phyloP scores from a whole-genome alignment of 371 early-diverging fungal genomes.

The Mortierella sp. region DNA sequence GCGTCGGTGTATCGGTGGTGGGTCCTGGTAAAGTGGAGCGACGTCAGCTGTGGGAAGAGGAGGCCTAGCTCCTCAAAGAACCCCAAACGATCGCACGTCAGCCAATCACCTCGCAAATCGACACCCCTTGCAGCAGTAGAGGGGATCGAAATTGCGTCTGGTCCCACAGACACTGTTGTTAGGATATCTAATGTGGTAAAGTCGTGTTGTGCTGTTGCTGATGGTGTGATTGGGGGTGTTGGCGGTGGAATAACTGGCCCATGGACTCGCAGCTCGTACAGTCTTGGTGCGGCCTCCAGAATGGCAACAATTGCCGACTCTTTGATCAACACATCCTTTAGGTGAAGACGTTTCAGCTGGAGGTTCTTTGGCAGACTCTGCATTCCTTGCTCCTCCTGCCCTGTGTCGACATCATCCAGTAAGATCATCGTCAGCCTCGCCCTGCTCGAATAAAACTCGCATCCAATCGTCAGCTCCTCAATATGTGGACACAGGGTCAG shows the following conservation, averaged over 20 bases:
- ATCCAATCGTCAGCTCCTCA: slow-evolving; percentile 19
- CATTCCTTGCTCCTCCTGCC: not conserved
- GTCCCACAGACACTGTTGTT: not conserved
- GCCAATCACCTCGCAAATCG: slow-evolving; percentile 1
- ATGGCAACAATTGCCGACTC: slow-evolving; percentile 19
- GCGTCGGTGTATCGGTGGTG: slow-evolving; percentile 17
- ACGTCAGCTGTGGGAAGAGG: slow-evolving; percentile 26
- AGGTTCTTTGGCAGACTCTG: slow-evolving; percentile 16
- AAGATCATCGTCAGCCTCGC: slow-evolving; percentile 20
- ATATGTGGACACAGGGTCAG: slow-evolving; percentile 21
- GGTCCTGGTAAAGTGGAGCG: slow-evolving; percentile 28
- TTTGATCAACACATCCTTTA: slow-evolving; percentile 19
- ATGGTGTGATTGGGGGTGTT: not conserved
- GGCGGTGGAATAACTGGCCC: slow-evolving; percentile 5
- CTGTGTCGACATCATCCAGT: not conserved
- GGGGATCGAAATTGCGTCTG: not conserved
- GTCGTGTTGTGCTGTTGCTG: not conserved
- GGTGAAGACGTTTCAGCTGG: slow-evolving; percentile 14
- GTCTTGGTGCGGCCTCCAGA: slow-evolving; percentile 13
- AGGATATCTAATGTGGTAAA: not conserved
- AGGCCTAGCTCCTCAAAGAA: slow-evolving; percentile 25
- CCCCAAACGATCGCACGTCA: slow-evolving; percentile 19
- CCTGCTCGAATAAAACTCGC: slow-evolving; percentile 7
- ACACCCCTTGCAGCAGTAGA: not conserved
- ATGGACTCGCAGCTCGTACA: slow-evolving; percentile 30